A percentile compares a stretch with the other conserved stretches of the same genome.
Conservation (phyloP, 441 rosid genomes). For the Populus hybrid region DNA sequence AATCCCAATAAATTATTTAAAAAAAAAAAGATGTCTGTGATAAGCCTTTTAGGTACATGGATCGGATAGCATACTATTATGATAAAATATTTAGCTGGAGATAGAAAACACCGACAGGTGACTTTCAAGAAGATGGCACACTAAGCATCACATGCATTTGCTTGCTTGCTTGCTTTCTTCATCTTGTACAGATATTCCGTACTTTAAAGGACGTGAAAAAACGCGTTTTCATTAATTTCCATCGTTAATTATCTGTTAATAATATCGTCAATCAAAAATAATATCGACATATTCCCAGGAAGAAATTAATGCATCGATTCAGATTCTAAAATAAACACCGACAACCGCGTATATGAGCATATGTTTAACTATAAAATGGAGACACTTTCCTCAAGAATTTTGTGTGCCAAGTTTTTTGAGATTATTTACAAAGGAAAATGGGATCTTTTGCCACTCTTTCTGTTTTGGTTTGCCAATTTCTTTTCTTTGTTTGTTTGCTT, state of each 20-base stretch:
- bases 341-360: slow-evolving; percentile 26
- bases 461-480: slow-evolving; percentile 19
- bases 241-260: too few species aligned
- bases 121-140: not conserved
- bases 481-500: slow-evolving; percentile 24
- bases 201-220: not conserved
- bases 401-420: not conserved
- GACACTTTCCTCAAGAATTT: slow-evolving; percentile 9
- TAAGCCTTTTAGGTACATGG: not conserved
- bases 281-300: not conserved
- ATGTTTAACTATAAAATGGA: slow-evolving; percentile 16
- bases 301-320: not conserved
- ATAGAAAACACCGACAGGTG: slow-evolving; percentile 11
- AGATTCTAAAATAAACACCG: slow-evolving; percentile 31
- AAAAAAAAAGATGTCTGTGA: not conserved
- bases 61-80: too few species aligned
- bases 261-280: not conserved
- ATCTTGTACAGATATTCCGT: slow-evolving; percentile 7
- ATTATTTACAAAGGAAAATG: slow-evolving; percentile 18
- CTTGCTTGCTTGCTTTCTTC: not conserved
- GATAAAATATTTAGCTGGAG: not conserved
- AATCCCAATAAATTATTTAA: too few species aligned
- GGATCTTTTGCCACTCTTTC: slow-evolving; percentile 13
- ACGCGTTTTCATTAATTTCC: not conserved
- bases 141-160: slow-evolving; percentile 19